These are phyloP conservation scores for Phytophthora syringae DNA, from an alignment of 352 stramenopile genomes.

Conservation along the genomic window DNA sequence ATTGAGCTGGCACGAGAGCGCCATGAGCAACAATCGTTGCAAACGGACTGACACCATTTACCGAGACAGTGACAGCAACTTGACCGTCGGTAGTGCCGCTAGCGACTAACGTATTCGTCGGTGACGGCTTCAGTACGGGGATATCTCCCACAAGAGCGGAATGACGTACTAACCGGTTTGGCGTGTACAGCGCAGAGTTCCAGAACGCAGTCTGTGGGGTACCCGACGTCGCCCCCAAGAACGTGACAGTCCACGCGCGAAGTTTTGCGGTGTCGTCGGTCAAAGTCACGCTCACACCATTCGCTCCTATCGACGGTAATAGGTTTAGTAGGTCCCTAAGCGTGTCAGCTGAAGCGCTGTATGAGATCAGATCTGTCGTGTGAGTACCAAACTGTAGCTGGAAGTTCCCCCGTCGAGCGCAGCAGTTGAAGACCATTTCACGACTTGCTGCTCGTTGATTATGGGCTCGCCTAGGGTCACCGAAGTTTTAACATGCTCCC, in stretches of 20 bases:
- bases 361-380: slow-evolving; percentile 65
- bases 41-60: slow-evolving; percentile 67
- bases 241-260: slow-evolving; percentile 70
- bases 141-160: slow-evolving; percentile 63
- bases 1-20: slow-evolving; percentile 61
- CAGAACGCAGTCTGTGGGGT: slow-evolving; percentile 68
- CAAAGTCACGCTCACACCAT: slow-evolving; percentile 47
- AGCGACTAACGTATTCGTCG: slow-evolving; percentile 41
- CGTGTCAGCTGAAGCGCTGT: slow-evolving; percentile 59
- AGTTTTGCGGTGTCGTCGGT: slow-evolving; percentile 13
- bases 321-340: slow-evolving; percentile 79
- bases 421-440: slow-evolving; percentile 53
- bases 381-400: slow-evolving; percentile 74
- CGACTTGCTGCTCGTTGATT: slow-evolving; percentile 75
- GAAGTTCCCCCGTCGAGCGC: slow-evolving; percentile 61
- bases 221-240: slow-evolving; percentile 51
- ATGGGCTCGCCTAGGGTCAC: slow-evolving; percentile 55
- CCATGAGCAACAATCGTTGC: slow-evolving; percentile 63
- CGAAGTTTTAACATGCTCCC: slow-evolving; percentile 81
- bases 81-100: slow-evolving; percentile 33
- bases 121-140: slow-evolving; percentile 33
- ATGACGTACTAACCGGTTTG: slow-evolving; percentile 50
- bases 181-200: slow-evolving; percentile 65
- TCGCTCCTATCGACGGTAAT: slow-evolving; percentile 58
- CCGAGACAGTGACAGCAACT: slow-evolving; percentile 24